phyloP scores from a whole-genome alignment of 306 rosid species.

The Echinosophora koreensis region DNA sequence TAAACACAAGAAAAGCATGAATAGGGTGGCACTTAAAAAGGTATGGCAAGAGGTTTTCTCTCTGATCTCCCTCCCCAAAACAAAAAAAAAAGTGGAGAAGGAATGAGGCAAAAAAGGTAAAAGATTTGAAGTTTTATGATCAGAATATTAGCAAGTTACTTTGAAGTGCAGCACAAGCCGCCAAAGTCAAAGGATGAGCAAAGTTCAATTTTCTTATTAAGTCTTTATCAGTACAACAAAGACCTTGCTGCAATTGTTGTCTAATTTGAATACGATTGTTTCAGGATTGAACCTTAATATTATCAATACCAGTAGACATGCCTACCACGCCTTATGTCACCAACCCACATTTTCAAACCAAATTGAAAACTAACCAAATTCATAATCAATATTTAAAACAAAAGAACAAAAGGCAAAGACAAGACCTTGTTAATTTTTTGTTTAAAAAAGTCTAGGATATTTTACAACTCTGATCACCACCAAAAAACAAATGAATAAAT shows the following conservation, averaged over 20 bases:
- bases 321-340: slow-evolving; percentile 20
- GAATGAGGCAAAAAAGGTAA: background rate
- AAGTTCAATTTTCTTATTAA: background rate
- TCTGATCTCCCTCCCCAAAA: background rate
- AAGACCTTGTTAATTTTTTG: background rate
- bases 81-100: background rate
- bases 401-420: background rate
- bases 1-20: background rate
- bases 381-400: background rate
- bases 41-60: background rate
- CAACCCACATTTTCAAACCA: slow-evolving; percentile 16
- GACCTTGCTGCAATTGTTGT: background rate
- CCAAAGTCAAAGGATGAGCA: slow-evolving; percentile 18
- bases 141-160: background rate
- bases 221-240: slow-evolving; percentile 37
- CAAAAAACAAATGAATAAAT: background rate
- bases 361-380: background rate
- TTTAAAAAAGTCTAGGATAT: background rate
- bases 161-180: too few species aligned
- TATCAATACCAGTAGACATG: background rate
- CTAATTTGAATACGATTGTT: background rate
- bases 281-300: background rate
- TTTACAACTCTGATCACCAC: slow-evolving; percentile 1
- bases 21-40: background rate
- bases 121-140: background rate